Percentiles rank a stretch among this genome's conserved stretches.
Evolutionary conservation across 2,329 filamentous ascomycete genomes (phyloP).

Genomic region (Sporothrix pallida): DNA sequence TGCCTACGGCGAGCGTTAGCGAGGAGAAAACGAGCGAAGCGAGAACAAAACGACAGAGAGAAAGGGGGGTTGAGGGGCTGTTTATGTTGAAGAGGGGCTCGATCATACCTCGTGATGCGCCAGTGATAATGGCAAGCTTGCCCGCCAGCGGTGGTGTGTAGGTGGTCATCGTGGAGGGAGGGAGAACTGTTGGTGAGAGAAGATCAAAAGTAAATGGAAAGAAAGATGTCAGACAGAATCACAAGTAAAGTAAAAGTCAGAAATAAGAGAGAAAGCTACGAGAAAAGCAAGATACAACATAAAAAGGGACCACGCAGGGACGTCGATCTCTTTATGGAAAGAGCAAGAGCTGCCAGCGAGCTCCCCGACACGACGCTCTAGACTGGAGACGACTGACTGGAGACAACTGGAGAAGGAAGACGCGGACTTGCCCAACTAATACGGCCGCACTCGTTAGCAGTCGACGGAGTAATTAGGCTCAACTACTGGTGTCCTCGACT

Average conservation of each 20-base stretch:
- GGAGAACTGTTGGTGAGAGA: neutral
- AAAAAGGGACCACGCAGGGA: neutral
- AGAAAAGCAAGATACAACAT: too few species aligned
- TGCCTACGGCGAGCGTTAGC: constrained; percentile 58
- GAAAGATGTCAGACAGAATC: too few species aligned
- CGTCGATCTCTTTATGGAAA: neutral
- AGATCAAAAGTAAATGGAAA: neutral
- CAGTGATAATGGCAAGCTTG: constrained; percentile 80
- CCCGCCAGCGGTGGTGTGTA: constrained; percentile 62
- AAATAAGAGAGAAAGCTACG: too few species aligned
- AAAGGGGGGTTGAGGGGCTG: neutral
- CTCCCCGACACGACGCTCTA: constrained; percentile 16
- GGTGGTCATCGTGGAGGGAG: constrained; percentile 10
- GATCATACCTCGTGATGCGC: constrained; percentile 72
- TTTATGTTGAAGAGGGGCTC: too few species aligned
- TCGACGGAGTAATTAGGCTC: neutral
- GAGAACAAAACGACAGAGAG: constrained; percentile 9
- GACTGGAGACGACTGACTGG: neutral
- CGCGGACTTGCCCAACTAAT: constrained; percentile 3
- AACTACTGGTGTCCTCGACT: too few species aligned
- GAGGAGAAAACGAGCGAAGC: constrained; percentile 11
- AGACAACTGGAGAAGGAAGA: neutral
- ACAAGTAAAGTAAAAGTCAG: too few species aligned
- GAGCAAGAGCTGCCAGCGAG: neutral
- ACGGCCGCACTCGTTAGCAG: too few species aligned